phyloP scores from a whole-genome alignment of 2,329 filamentous ascomycete species.

The Fusarium guadeloupense region DNA sequence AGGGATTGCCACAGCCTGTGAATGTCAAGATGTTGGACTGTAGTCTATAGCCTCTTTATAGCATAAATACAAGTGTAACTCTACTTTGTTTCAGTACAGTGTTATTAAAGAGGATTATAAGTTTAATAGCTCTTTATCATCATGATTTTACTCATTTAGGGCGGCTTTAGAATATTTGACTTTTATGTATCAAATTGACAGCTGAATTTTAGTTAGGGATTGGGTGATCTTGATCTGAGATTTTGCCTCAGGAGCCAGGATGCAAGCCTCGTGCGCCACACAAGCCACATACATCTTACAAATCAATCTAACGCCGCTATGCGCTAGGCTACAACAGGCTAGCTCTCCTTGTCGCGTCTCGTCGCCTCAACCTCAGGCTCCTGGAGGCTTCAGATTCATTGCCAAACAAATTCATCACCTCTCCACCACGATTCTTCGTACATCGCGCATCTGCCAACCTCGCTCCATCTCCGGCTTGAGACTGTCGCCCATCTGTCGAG shows the following conservation, averaged over 20 bases:
- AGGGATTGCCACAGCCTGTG: too few relatives aligned
- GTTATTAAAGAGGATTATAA: too few relatives aligned
- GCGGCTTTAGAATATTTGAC: too few relatives aligned
- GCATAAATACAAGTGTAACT: too few relatives aligned
- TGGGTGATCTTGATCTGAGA: neutral
- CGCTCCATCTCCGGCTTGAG: conserved; percentile 23
- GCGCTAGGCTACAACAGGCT: neutral
- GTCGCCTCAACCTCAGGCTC: conserved; percentile 38
- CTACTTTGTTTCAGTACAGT: too few relatives aligned
- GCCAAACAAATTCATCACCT: conserved; percentile 43
- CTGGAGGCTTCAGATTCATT: conserved; percentile 36
- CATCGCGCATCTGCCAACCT: conserved; percentile 32
- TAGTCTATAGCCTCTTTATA: too few relatives aligned
- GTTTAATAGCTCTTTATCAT: too few relatives aligned
- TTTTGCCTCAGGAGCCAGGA: conserved; percentile 8
- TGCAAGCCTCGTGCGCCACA: neutral
- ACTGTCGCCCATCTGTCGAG: conserved; percentile 33
- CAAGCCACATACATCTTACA: conserved; percentile 11
- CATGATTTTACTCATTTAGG: too few relatives aligned
- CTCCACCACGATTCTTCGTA: conserved; percentile 25
- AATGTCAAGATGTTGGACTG: too few relatives aligned
- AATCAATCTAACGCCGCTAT: conserved; percentile 26
- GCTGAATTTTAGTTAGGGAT: too few relatives aligned
- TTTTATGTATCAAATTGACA: too few relatives aligned
- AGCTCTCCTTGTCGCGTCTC: conserved; percentile 35